Evolutionary conservation across 352 stramenopile species (phyloP), one percentile per base, ranked within the genome.

Genomic region (Pythium diclinum): DNA sequence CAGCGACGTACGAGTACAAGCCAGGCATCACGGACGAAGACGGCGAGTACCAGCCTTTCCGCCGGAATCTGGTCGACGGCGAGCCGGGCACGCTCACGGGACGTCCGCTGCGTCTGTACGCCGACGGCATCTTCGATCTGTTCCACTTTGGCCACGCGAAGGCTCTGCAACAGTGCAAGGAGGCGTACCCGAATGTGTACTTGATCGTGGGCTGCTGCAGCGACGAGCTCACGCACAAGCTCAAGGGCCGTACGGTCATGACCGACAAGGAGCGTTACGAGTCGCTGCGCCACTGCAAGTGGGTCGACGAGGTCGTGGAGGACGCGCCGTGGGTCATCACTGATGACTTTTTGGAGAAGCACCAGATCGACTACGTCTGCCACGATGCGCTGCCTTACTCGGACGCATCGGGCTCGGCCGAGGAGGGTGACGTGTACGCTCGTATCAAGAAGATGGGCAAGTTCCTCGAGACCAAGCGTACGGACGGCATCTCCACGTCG

Each of bases 71-170:
- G 38, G 69, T 69, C 34, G 84, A 91, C 16, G 83, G 86, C 46
- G 76, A 92, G 56, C 79, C 81, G 2, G 86, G 86, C 25, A 88
- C 82, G n/a, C 59, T 81, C 10, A 93, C 81, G 30, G 86, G 86
- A 9, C 79, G 84, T 32, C 88, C 88, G 5, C 67, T 96, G 54
- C 82, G 88, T 63, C 73, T 96, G 8, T 96, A 95, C 55, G 88
- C 88, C 10, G 88, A 96, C 59, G 88, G 88, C 21, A 95, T 95
- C 63, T 96, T 96, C 67, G 86, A 96, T 69, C 73, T 96, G 23
- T 96, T 94, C 74, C 86, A 96, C 63, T 95, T 93, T 61, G 86
- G 88, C 33, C 88, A 96, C 73, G 85, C 88, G 33, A 88, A 88
- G 65, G 88, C 88, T 4, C 69, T 96, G 58, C 85, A 96, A 72